These are phyloP conservation scores for Prorocentrum cordatum DNA, from an alignment of 169 alveolate species.

Conservation along the genomic window DNA sequence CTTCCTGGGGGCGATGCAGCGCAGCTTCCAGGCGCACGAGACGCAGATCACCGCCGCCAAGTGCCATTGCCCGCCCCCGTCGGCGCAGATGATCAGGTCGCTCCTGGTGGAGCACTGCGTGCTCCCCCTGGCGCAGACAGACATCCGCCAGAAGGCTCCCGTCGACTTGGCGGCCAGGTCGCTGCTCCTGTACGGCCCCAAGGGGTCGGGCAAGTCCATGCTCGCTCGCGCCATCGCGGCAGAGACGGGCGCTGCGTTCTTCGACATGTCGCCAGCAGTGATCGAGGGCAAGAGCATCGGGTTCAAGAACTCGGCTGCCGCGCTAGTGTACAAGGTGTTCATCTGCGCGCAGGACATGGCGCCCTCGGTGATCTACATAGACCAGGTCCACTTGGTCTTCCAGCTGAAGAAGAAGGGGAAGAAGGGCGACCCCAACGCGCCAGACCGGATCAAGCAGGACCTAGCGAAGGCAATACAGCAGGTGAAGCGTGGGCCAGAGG, in stretches of 20 bases:
- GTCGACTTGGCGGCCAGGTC: constrained; percentile 16
- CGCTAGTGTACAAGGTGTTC: constrained; percentile 76
- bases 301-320: constrained; percentile 74
- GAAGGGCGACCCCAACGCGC: constrained; percentile 16
- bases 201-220: constrained; percentile 44
- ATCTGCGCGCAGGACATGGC: constrained; percentile 80
- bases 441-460: constrained; percentile 6
- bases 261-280: constrained; percentile 81
- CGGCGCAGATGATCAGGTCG: constrained; percentile 51
- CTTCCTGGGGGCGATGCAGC: constrained; percentile 62
- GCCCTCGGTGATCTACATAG: constrained; percentile 85
- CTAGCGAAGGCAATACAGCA: constrained; percentile 71
- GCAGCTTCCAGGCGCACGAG: constrained; percentile 43
- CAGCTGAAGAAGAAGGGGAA: constrained; percentile 72
- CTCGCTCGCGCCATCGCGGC: constrained; percentile 55
- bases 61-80: constrained; percentile 59
- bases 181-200: not conserved
- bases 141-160: constrained; percentile 59
- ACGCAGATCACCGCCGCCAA: too few relatives aligned
- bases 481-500: constrained; percentile 45
- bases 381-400: constrained; percentile 82
- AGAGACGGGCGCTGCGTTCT: constrained; percentile 72
- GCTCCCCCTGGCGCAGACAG: constrained; percentile 27
- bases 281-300: constrained; percentile 77
- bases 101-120: constrained; percentile 46